Base-by-base conservation (phyloP, 768 basidiomycete genomes). In the Suillus paluster region DNA sequence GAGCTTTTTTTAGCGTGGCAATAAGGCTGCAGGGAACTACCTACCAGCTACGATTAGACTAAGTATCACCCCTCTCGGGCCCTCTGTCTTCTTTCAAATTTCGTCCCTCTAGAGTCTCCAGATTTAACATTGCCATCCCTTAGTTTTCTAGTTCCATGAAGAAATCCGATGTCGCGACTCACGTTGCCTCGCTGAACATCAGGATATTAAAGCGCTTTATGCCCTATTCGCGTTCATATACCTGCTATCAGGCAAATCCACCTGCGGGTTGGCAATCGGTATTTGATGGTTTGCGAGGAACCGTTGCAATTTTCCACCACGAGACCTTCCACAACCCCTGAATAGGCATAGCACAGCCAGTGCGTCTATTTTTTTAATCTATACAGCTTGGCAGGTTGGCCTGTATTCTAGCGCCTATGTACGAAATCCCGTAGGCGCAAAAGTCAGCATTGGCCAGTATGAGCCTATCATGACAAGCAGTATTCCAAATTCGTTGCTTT, bases 361-460 rank as follows among this genome's bases (percentile, higher is more conserved):
- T 19, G 36, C 34, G 4, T 54, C 4, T 9, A 23, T 11, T 25
- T 38, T 5, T 54, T 54, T 23, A 6, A 54, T 25, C 36, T 38
- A 38, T 54, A 54, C 53, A 54, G 53, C 21, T 54, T 38, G 53
- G 53, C 36, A 54, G 21, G 53, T 54, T 54, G 53, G 36, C 23
- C 5, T 17, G 53, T 5, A 1, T 54, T 54, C 53, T 38, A 25
- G 53, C 53, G 53, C 15, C 53, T 19, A n/a, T 23, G 5, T 54
- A 38, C 17, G 53, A 10, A 17, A 38, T 36, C 9, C 15, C 49
- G 49, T 7, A 33, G 30, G 30, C 49, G 49, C 49, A 38, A 54
- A 25, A 11, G 9, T 5, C 10, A 36, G 1, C 15, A 54, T 54
- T 38, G 36, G 36, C 5, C 23, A 54, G 15, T 15, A 2, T 25